Percentiles rank a stretch among this genome's conserved stretches.
Conservation (phyloP, 1,139 yeast species). For the Kodamaea alishanica region DNA sequence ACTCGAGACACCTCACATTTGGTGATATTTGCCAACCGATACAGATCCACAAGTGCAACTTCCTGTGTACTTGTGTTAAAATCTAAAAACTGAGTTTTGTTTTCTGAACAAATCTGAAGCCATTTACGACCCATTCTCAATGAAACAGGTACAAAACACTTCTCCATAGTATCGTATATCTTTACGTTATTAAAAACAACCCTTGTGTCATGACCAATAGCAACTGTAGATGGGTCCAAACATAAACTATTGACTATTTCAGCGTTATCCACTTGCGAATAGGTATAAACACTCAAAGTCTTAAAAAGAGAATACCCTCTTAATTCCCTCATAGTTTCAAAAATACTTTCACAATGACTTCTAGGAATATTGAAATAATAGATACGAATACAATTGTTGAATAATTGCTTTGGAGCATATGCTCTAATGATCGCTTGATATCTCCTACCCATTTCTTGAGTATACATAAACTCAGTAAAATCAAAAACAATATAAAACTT, state of each 20-base stretch:
- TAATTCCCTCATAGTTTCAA: slow-evolving; percentile 20
- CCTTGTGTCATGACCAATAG: slow-evolving; percentile 51
- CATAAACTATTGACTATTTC: slow-evolving; percentile 50
- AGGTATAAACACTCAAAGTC: slow-evolving; percentile 28
- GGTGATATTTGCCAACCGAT: slow-evolving; percentile 47
- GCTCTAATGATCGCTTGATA: slow-evolving; percentile 34
- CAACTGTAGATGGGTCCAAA: slow-evolving; percentile 37
- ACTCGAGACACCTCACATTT: slow-evolving; percentile 47
- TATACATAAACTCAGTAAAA: slow-evolving; percentile 56
- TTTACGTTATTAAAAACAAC: slow-evolving; percentile 59
- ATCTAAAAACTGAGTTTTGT: slow-evolving; percentile 22
- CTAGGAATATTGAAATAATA: slow-evolving; percentile 64
- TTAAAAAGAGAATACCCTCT: slow-evolving; percentile 15
- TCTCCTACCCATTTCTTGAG: slow-evolving; percentile 28
- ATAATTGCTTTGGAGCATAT: slow-evolving; percentile 47
- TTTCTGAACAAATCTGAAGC: slow-evolving; percentile 52
- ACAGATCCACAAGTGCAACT: slow-evolving; percentile 50
- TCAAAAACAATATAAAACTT: slow-evolving; percentile 64
- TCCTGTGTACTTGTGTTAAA: slow-evolving; percentile 26
- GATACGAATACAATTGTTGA: slow-evolving; percentile 51
- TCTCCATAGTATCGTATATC: slow-evolving; percentile 38
- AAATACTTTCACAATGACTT: slow-evolving; percentile 32
- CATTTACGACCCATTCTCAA: slow-evolving; percentile 69
- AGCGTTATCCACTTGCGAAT: slow-evolving; percentile 47
- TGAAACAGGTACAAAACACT: slow-evolving; percentile 45